Evolutionary conservation across 352 stramenopile species (phyloP).

Genomic region (Globisporangium recalcitrans): DNA sequence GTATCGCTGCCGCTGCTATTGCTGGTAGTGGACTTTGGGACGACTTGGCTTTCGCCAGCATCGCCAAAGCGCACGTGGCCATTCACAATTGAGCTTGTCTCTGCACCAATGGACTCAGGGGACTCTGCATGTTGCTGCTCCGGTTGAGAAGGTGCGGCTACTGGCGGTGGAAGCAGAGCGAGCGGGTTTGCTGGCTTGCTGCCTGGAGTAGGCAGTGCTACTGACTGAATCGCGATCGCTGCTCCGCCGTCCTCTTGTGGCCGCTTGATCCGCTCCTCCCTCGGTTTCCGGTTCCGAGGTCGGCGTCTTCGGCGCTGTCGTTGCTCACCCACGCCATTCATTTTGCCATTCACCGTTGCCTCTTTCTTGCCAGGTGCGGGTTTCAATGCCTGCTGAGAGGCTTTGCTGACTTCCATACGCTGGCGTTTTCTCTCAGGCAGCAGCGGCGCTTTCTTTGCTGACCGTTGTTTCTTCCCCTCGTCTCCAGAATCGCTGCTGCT

Average conservation of each 20-base stretch:
- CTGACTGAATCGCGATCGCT: neutral
- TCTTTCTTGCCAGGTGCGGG: conserved; percentile 8
- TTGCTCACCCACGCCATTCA: neutral
- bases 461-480: no score
- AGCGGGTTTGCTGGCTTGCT: neutral
- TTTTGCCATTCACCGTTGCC: neutral
- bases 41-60: conserved; percentile 18
- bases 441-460: conserved; percentile 7
- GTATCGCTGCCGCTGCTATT: neutral
- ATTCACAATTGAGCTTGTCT: conserved; percentile 10
- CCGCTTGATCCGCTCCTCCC: neutral
- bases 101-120: neutral
- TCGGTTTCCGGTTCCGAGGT: conserved; percentile 7
- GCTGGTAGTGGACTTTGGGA: neutral
- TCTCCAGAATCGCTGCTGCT: conserved; percentile 22
- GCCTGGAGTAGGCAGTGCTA: neutral
- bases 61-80: conserved; percentile 41
- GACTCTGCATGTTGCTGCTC: neutral
- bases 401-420: conserved; percentile 9
- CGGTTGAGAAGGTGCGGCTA: neutral
- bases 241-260: neutral
- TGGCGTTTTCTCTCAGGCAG: conserved; percentile 16
- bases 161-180: conserved; percentile 3
- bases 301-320: conserved; percentile 17
- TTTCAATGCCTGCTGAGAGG: neutral